Evolutionary conservation across 495 filamentous ascomycete genomes (phyloP).

Genomic region (Pseudoneurospora amorphoporcata): DNA sequence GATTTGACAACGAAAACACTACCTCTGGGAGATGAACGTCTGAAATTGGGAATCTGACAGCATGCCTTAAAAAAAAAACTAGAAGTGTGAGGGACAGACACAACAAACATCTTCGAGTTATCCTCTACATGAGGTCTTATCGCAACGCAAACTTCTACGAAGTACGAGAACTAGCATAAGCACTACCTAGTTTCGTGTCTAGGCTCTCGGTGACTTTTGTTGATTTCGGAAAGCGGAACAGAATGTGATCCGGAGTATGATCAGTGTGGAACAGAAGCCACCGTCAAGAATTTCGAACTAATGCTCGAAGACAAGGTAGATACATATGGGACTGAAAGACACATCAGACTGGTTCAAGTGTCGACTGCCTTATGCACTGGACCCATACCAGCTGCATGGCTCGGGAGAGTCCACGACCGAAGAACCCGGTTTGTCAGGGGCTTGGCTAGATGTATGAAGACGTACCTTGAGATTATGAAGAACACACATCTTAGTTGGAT

Average conservation of each 20-base stretch:
- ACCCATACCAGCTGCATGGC: background rate
- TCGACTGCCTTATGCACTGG: background rate
- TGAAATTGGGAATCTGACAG: conserved; percentile 14
- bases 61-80: too few species aligned
- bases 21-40: conserved; percentile 44
- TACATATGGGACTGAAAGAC: background rate
- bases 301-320: background rate
- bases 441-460: background rate
- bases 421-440: background rate
- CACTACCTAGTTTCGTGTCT: background rate
- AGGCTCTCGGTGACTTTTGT: background rate
- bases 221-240: background rate
- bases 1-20: conserved; percentile 1
- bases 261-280: background rate
- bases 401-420: background rate
- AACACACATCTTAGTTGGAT: background rate
- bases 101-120: background rate
- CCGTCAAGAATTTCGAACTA: background rate
- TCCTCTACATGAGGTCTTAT: background rate
- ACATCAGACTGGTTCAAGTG: background rate
- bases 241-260: background rate
- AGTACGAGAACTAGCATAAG: background rate
- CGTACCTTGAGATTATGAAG: background rate
- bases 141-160: background rate
- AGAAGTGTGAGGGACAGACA: background rate